Base-by-base conservation (phyloP, 345 rosid species). In the Eucalyptus fibrosa region DNA sequence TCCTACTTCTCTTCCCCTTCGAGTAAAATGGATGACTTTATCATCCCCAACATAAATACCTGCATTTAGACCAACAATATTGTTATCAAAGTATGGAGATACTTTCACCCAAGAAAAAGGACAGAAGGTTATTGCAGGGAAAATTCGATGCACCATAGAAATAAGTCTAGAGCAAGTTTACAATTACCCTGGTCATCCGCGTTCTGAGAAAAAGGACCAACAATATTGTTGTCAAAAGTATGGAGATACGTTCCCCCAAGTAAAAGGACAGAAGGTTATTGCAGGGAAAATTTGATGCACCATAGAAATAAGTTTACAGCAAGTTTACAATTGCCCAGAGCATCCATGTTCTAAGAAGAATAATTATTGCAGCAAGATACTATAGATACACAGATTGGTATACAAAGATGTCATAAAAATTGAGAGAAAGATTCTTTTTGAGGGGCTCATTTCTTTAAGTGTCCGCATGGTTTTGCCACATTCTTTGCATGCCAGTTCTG, bases 1-100 rank as follows among this genome's bases (percentile, higher is more conserved):
- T 89, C 96, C 99, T 16, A 97, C 97, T 92, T 98, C 99, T 94
- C 96, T 94, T 87, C 99, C 99, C 12, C 92, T 93, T 90, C 99
- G 93, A 2, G 99, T 97, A 90, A 97, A 97, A 92, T 97, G 99
- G 91, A 97, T 86, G 55, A 97, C 99, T 83, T 90, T 94, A 53
- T 90, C 93, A 85, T 91, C 94, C 86, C 94, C 94, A 88, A 92
- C 59, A 81, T 91, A 92, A 90, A 93, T 92, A 49, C 94, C 94
- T 93, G 60, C 32, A 81, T 21, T 87, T 59, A 42, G 26, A 26
- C 24, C 44, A 34, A 28, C 24, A 10, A 77, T 77, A 72, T 72
- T 37, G 82, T 19, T 19, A 26, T 19, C 82, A 34, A 18, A 67
- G 37, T 67, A 16, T 4, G 19, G 40, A 67, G 21, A 9, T 16